Conservation (phyloP, 805 yeast species). For the Kluyveromyces aestuarii region DNA sequence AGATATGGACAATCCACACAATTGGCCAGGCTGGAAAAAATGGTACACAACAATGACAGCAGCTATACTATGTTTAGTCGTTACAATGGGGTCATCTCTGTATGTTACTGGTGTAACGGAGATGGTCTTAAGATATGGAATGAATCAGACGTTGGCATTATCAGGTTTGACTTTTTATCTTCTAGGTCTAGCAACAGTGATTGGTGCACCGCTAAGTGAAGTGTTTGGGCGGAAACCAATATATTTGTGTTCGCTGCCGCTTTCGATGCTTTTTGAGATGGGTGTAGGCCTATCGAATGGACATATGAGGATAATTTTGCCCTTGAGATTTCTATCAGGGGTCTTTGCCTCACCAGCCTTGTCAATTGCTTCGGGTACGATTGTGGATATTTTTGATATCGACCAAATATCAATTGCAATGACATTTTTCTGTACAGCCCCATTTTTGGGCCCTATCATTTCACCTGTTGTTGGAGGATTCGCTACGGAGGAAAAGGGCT, state of each 20-base stretch:
- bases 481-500: constrained; percentile 49
- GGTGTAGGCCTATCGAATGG: constrained; percentile 58
- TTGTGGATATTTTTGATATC: constrained; percentile 66
- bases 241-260: constrained; percentile 49
- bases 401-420: constrained; percentile 63
- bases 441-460: constrained; percentile 71
- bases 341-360: constrained; percentile 73
- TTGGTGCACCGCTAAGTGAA: constrained; percentile 68
- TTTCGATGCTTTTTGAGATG: constrained; percentile 63
- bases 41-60: constrained; percentile 60
- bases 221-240: constrained; percentile 57
- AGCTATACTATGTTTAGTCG: constrained; percentile 56
- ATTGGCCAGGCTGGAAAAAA: constrained; percentile 56
- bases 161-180: constrained; percentile 64
- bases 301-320: constrained; percentile 50
- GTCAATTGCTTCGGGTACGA: constrained; percentile 79
- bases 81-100: constrained; percentile 67
- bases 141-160: constrained; percentile 51
- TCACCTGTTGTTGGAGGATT: constrained; percentile 73
- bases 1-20: constrained; percentile 57
- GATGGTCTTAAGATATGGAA: constrained; percentile 38
- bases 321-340: constrained; percentile 68
- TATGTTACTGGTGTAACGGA: constrained; percentile 58
- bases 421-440: constrained; percentile 69
- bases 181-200: constrained; percentile 62